Conservation (phyloP, 1,139 yeast species). For the Suhomyces yuchorum region DNA sequence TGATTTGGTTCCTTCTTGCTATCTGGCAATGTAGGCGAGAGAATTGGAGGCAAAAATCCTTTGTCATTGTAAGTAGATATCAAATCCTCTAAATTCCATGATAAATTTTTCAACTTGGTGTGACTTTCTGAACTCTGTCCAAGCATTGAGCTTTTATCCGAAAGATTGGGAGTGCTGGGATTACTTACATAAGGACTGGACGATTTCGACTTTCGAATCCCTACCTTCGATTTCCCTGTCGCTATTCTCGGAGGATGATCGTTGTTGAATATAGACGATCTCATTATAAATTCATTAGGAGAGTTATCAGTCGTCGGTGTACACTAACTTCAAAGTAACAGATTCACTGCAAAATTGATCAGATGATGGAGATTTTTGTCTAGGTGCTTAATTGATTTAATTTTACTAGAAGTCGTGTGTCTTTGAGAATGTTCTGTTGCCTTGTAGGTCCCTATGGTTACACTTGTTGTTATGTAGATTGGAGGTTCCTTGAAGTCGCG, state of each 20-base stretch:
- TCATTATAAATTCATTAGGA: slow-evolving; percentile 24
- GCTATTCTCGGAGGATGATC: slow-evolving; percentile 18
- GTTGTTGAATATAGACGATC: slow-evolving; percentile 40
- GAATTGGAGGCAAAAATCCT: slow-evolving; percentile 41
- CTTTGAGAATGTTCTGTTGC: background rate
- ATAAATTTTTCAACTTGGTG: slow-evolving; percentile 15
- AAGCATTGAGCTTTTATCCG: slow-evolving; percentile 3
- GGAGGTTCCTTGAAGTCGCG: background rate
- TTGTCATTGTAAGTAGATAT: slow-evolving; percentile 35
- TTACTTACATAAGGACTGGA: slow-evolving; percentile 23
- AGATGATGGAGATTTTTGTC: background rate
- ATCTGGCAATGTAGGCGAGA: slow-evolving; percentile 47
- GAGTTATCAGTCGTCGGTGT: background rate
- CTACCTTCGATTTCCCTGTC: slow-evolving; percentile 14
- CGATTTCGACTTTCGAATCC: slow-evolving; percentile 19
- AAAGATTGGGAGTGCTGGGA: slow-evolving; percentile 16
- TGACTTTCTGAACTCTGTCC: slow-evolving; percentile 1
- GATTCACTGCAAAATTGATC: background rate
- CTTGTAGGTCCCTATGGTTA: background rate
- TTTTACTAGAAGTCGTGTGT: background rate
- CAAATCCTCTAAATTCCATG: slow-evolving; percentile 49
- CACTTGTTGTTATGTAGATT: background rate
- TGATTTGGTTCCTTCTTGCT: slow-evolving; percentile 10
- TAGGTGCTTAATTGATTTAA: background rate
- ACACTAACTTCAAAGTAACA: background rate